Evolutionary conservation across 352 stramenopile genomes (phyloP).

Genomic region (Nothophytophthora sp.): DNA sequence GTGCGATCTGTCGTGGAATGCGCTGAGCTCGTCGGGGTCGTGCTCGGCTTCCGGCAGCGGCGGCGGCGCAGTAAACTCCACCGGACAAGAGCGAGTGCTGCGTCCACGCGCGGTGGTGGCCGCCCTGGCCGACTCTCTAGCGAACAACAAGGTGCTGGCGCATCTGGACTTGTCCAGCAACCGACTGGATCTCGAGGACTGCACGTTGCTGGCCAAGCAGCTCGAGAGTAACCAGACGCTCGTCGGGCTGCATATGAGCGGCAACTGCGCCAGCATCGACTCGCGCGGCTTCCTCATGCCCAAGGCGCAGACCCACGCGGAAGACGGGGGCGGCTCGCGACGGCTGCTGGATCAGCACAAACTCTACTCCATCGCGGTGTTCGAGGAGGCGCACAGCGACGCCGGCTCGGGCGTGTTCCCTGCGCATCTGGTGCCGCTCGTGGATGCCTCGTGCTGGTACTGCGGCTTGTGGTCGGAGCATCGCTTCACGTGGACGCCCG

Average conservation of each 20-base stretch:
- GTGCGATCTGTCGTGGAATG: slow-evolving; percentile 80
- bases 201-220: slow-evolving; percentile 53
- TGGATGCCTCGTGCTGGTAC: slow-evolving; percentile 81
- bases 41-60: slow-evolving; percentile 3
- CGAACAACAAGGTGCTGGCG: slow-evolving; percentile 76
- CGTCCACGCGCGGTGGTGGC: slow-evolving; percentile 47
- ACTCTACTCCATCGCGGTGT: slow-evolving; percentile 70
- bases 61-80: background rate
- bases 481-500: slow-evolving; percentile 67
- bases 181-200: slow-evolving; percentile 62
- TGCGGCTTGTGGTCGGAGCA: slow-evolving; percentile 77
- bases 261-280: slow-evolving; percentile 71
- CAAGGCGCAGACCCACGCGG: slow-evolving; percentile 35
- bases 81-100: slow-evolving; percentile 14
- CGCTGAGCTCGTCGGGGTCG: slow-evolving; percentile 43
- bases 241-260: slow-evolving; percentile 73
- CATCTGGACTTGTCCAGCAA: slow-evolving; percentile 82
- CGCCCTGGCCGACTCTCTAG: slow-evolving; percentile 58
- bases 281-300: slow-evolving; percentile 66
- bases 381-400: slow-evolving; percentile 71
- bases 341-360: slow-evolving; percentile 75
- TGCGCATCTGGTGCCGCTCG: slow-evolving; percentile 44
- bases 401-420: slow-evolving; percentile 52
- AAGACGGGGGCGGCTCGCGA: slow-evolving; percentile 19
- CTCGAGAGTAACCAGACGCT: slow-evolving; percentile 77